These are phyloP conservation scores for Zoysia pacifica DNA, from an alignment of 176 grass and related monocot genomes.

Conservation along the genomic window DNA sequence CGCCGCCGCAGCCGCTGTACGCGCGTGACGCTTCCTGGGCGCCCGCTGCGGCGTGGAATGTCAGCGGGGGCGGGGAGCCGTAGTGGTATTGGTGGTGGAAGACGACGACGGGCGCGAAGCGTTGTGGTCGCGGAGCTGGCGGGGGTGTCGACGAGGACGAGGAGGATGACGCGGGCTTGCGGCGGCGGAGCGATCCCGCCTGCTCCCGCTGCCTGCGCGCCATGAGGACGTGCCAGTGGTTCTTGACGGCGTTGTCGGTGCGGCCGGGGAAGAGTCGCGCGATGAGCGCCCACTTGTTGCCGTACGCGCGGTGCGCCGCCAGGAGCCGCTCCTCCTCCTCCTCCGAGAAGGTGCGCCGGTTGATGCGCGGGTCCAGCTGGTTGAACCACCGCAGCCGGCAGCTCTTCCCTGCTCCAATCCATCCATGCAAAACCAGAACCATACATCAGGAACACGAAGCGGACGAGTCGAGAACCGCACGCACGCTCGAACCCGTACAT, in stretches of 20 bases:
- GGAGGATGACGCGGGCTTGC: constrained; percentile 39
- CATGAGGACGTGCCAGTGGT: constrained; percentile 96
- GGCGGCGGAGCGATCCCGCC: constrained; percentile 66
- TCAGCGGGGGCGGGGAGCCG: not conserved
- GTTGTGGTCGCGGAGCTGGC: not conserved
- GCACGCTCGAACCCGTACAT: not conserved
- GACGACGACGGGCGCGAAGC: not conserved
- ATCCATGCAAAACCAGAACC: not conserved
- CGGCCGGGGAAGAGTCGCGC: constrained; percentile 78
- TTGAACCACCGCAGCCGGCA: constrained; percentile 94
- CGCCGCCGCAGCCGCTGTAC: constrained; percentile 63
- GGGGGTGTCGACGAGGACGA: not conserved
- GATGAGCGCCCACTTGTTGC: constrained; percentile 94
- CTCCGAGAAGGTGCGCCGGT: constrained; percentile 64
- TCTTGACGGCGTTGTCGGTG: constrained; percentile 96
- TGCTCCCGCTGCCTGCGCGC: constrained; percentile 73
- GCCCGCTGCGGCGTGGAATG: constrained; percentile 19
- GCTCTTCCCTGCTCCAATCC: constrained; percentile 60
- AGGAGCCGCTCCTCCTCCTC: constrained; percentile 84
- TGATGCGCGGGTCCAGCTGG: constrained; percentile 88
- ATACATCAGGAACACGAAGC: not conserved
- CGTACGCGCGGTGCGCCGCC: constrained; percentile 74
- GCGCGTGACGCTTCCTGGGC: constrained; percentile 4
- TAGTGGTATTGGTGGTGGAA: constrained; percentile 28
- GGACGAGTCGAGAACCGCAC: not conserved